Conservation (phyloP, 2,329 filamentous ascomycete species). For the Acephala macrosclerotiorum region DNA sequence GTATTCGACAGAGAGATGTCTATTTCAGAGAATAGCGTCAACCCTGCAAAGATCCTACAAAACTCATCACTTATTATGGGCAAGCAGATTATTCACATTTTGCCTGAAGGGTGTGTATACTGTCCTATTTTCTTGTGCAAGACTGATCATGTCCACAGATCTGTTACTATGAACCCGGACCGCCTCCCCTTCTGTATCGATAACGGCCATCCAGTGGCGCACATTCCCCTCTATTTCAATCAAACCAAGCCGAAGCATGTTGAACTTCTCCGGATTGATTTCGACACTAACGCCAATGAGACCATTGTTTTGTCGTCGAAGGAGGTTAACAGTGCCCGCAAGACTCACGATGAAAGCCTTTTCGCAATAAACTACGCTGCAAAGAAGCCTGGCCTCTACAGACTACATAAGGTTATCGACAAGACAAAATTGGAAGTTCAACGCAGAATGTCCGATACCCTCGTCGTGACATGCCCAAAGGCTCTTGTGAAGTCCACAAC, state of each 20-base stretch:
- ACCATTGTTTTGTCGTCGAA: slow-evolving; percentile 76
- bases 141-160: slow-evolving; percentile 54
- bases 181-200: slow-evolving; percentile 83
- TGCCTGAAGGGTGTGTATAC: slow-evolving; percentile 81
- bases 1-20: slow-evolving; percentile 93
- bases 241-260: slow-evolving; percentile 89
- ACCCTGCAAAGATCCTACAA: slow-evolving; percentile 84
- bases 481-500: slow-evolving; percentile 73
- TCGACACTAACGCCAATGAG: slow-evolving; percentile 82
- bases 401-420: slow-evolving; percentile 84
- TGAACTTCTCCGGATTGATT: slow-evolving; percentile 85
- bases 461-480: slow-evolving; percentile 86
- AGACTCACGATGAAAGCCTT: slow-evolving; percentile 63
- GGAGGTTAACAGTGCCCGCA: slow-evolving; percentile 74
- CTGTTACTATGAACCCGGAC: slow-evolving; percentile 86
- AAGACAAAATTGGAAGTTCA: slow-evolving; percentile 94
- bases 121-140: background rate
- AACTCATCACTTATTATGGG: slow-evolving; percentile 94
- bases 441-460: slow-evolving; percentile 75
- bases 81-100: slow-evolving; percentile 96
- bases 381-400: slow-evolving; percentile 89
- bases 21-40: slow-evolving; percentile 92
- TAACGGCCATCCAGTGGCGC: slow-evolving; percentile 63
- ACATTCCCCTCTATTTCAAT: slow-evolving; percentile 90
- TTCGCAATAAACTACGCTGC: slow-evolving; percentile 76